phyloP scores from a whole-genome alignment of 2,329 filamentous ascomycete genomes.

The Pezicula carpinea region DNA sequence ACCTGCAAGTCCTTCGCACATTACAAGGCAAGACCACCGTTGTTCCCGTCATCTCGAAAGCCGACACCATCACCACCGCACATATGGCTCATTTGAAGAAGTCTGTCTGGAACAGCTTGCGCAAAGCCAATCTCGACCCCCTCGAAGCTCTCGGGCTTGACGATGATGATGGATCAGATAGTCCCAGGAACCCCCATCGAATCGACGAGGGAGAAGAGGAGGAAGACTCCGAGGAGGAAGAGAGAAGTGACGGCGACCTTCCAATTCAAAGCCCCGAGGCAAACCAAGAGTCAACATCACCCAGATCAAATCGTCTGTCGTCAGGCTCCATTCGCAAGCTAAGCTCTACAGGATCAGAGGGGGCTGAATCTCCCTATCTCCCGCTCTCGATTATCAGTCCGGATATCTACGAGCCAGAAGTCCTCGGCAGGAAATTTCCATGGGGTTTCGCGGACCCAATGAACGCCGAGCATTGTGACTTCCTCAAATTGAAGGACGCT shows the following conservation, averaged over 20 bases:
- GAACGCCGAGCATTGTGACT: slow-evolving; percentile 89
- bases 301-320: slow-evolving; percentile 26
- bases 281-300: slow-evolving; percentile 24
- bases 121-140: slow-evolving; percentile 81
- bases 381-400: slow-evolving; percentile 93
- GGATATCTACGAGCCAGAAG: slow-evolving; percentile 77
- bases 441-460: slow-evolving; percentile 98
- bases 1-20: slow-evolving; percentile 82
- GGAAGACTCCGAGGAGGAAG: slow-evolving; percentile 25
- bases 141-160: slow-evolving; percentile 81
- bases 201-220: slow-evolving; percentile 55
- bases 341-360: slow-evolving; percentile 37
- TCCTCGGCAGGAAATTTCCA: slow-evolving; percentile 82
- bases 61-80: slow-evolving; percentile 90
- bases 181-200: slow-evolving; percentile 38
- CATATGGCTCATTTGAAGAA: slow-evolving; percentile 93
- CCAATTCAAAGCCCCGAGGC: slow-evolving; percentile 28
- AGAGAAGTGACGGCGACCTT: slow-evolving; percentile 33
- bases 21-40: slow-evolving; percentile 93
- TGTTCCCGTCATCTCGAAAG: slow-evolving; percentile 92
- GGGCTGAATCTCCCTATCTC: slow-evolving; percentile 61
- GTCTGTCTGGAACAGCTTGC: slow-evolving; percentile 83
- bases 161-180: slow-evolving; percentile 59
- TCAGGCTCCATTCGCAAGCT: slow-evolving; percentile 26
- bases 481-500: slow-evolving; percentile 80